These are phyloP conservation scores for Candida loeiensis DNA, from an alignment of 805 yeast genomes.

Conservation along the genomic window DNA sequence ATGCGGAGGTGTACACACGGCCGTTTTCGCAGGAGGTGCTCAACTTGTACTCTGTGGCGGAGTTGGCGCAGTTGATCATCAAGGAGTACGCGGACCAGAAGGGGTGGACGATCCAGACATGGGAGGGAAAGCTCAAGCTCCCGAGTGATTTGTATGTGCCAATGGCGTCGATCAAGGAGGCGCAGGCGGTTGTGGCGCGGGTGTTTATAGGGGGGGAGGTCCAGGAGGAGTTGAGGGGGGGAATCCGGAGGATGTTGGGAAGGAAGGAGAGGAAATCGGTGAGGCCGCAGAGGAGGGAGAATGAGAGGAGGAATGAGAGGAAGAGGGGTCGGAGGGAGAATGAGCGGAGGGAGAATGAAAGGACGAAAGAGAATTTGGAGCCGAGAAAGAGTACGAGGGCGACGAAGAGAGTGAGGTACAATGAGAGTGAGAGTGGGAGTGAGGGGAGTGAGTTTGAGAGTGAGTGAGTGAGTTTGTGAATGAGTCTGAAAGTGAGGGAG, in stretches of 20 bases:
- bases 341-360: slow-evolving; percentile 9
- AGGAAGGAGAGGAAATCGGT: neutral
- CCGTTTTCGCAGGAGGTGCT: slow-evolving; percentile 22
- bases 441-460: slow-evolving; percentile 2
- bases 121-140: slow-evolving; percentile 74
- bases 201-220: slow-evolving; percentile 53
- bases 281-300: slow-evolving; percentile 6
- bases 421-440: slow-evolving; percentile 7
- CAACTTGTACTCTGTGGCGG: slow-evolving; percentile 65
- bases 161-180: slow-evolving; percentile 53
- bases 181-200: slow-evolving; percentile 52
- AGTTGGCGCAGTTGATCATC: slow-evolving; percentile 64
- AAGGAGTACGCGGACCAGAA: slow-evolving; percentile 53
- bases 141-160: slow-evolving; percentile 70
- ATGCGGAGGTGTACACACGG: slow-evolving; percentile 25
- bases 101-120: slow-evolving; percentile 70
- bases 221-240: slow-evolving; percentile 31
- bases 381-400: slow-evolving; percentile 37
- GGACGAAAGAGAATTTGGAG: slow-evolving; percentile 11
- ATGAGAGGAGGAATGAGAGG: neutral
- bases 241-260: slow-evolving; percentile 23
- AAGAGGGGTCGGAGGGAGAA: slow-evolving; percentile 6
- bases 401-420: slow-evolving; percentile 34
- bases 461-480: neutral
- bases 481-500: neutral